phyloP scores from a whole-genome alignment of 306 rosid species.

The Prinsepia uniflora region DNA sequence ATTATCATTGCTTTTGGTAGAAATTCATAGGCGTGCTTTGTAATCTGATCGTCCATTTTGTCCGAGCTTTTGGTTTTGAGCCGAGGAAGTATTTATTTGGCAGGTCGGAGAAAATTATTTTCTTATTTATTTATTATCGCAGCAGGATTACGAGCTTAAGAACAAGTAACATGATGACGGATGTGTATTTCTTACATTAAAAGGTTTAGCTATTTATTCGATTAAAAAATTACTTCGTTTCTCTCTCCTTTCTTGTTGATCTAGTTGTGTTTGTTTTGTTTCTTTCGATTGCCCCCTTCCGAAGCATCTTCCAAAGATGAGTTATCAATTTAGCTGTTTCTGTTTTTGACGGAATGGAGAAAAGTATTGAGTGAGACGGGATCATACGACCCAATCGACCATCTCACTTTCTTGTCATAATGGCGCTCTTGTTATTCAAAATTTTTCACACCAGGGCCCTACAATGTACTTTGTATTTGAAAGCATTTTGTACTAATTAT shows the following conservation, averaged over 20 bases:
- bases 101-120: constrained; percentile 32
- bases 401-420: too few relatives aligned
- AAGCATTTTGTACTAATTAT: too few relatives aligned
- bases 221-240: neutral
- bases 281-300: neutral
- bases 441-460: too few relatives aligned
- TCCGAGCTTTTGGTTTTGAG: constrained; percentile 29
- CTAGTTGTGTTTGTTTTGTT: neutral
- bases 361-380: too few relatives aligned
- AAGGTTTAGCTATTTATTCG: constrained; percentile 22
- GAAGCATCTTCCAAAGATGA: neutral
- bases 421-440: too few relatives aligned
- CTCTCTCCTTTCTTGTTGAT: too few relatives aligned
- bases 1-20: constrained; percentile 14
- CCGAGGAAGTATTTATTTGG: constrained; percentile 27
- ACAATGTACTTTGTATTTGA: too few relatives aligned
- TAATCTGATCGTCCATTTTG: constrained; percentile 22
- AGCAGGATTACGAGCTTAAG: constrained; percentile 13
- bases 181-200: constrained; percentile 12
- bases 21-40: constrained; percentile 14
- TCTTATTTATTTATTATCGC: constrained; percentile 6
- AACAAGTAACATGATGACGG: constrained; percentile 25
- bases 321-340: too few relatives aligned
- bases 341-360: too few relatives aligned
- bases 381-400: too few relatives aligned